Evolutionary conservation across 495 filamentous ascomycete species (phyloP).

Genomic region (Staphylotrichum tortipilum): DNA sequence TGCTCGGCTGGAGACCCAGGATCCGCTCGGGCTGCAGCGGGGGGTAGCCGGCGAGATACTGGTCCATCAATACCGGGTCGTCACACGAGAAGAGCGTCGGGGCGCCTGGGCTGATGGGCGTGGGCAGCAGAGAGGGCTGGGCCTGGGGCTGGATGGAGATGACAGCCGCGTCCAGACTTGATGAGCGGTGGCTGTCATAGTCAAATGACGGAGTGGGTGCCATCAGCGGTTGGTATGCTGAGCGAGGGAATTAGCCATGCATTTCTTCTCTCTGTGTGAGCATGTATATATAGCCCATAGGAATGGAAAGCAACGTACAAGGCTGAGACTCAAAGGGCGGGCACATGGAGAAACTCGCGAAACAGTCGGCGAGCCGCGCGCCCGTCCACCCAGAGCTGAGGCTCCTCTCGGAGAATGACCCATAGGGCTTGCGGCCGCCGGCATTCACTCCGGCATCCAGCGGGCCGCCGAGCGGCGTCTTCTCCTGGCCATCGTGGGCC

Average conservation of each 20-base stretch:
- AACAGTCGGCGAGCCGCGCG: constrained; percentile 29
- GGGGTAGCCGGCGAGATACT: constrained; percentile 33
- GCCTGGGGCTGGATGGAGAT: constrained; percentile 20
- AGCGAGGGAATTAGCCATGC: constrained; percentile 6
- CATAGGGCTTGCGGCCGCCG: constrained; percentile 16
- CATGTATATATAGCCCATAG: background rate
- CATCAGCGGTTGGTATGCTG: constrained; percentile 28
- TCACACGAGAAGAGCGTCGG: constrained; percentile 25
- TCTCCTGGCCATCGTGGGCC: constrained; percentile 31
- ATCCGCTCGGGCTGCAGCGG: constrained; percentile 31
- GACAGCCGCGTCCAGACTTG: constrained; percentile 22
- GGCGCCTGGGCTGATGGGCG: constrained; percentile 17
- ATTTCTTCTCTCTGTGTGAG: background rate
- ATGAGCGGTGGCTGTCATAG: constrained; percentile 24
- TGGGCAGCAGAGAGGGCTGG: constrained; percentile 15
- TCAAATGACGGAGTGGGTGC: constrained; percentile 26
- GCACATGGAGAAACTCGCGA: constrained; percentile 33
- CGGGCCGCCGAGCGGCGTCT: constrained; percentile 23
- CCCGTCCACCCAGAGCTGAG: constrained; percentile 25
- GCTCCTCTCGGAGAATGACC: constrained; percentile 13
- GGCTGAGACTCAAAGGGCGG: constrained; percentile 30
- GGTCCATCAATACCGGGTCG: constrained; percentile 22
- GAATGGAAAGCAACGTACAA: constrained; percentile 14
- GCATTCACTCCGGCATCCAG: constrained; percentile 13
- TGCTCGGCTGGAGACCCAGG: constrained; percentile 29